Evolutionary conservation across 805 yeast genomes (phyloP), one percentile per base, ranked within the genome.

Genomic region (Wickerhamiella qilinensis): DNA sequence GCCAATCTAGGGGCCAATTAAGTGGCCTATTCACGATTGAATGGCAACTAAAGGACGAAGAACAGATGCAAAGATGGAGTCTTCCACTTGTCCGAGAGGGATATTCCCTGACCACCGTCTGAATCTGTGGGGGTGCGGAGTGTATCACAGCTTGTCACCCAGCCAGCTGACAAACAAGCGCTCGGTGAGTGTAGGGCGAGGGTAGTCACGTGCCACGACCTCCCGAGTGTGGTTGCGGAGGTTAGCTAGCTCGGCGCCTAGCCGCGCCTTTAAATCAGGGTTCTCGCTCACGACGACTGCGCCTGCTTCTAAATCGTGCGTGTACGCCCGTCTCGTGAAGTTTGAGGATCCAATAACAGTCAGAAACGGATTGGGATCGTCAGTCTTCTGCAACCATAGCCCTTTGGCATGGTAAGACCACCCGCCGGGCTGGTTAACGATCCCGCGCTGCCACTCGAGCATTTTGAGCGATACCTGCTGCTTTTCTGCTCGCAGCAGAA

Each of bases 341-440:
- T 91, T 91, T 0, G 96, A 84, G 1, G 94, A 82, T 0, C 98
- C 98, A 36, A 91, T 68, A 5, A 86, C 73, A 0, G 95, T 82
- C 11, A 83, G 59, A 16, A 77, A 67, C 1, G 96, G 95, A 3
- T 25, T 20, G 11, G 16, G 29, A 32, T 30, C 30, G n/a, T 54
- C 51, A 0, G 48, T 44, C 34, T 73, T 78, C 2, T 59, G 64
- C 0, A 82, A 59, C 97, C 97, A 91, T 3, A 88, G 61, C 1
- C 98, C 98, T 54, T 91, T 91, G 12, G 98, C 97, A 54, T 91
- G 98, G 56, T 91, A 91, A 0, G 96, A 82, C 97, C 98, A 88
- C 1, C 98, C 98, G 21, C 65, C 69, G 1, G 75, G 69, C 6
- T 79, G 70, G 52, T 84, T 83, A 3, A 84, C 94, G 2, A 74